A percentile compares a stretch with the other conserved stretches of the same genome.
phyloP scores from a whole-genome alignment of 768 basidiomycete species.

The Podaxis mareebaensis region DNA sequence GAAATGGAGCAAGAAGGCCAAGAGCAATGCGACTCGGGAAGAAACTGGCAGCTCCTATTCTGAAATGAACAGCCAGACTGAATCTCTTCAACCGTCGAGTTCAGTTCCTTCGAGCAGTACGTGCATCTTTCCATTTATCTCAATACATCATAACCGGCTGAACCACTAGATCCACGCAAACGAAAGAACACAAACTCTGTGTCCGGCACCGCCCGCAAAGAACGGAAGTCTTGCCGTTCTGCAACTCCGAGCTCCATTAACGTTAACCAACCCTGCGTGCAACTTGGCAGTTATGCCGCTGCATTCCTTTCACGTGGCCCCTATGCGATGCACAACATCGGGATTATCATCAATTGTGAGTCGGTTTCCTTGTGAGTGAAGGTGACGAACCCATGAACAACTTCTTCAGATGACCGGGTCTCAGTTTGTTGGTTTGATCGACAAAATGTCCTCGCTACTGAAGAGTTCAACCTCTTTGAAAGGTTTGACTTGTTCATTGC shows the following conservation, averaged over 20 bases:
- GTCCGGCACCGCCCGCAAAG: not conserved
- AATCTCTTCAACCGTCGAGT: too few relatives aligned
- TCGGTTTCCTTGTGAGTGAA: not conserved
- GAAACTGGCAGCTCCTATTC: too few relatives aligned
- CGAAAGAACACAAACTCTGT: too few relatives aligned
- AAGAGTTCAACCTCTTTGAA: not conserved
- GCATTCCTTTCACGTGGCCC: not conserved
- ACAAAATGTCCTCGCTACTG: not conserved
- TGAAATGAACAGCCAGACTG: too few relatives aligned
- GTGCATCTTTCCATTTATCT: too few relatives aligned
- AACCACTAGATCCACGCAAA: too few relatives aligned
- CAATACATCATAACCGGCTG: too few relatives aligned
- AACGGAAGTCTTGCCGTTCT: not conserved
- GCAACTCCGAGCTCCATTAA: not conserved
- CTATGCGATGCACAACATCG: not conserved
- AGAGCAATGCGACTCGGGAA: too few relatives aligned
- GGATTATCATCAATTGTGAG: not conserved
- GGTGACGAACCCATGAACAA: not conserved
- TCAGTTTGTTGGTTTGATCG: not conserved
- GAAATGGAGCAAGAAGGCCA: too few relatives aligned
- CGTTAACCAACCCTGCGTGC: not conserved
- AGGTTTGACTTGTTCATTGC: not conserved
- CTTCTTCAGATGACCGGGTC: not conserved
- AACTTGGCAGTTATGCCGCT: not conserved
- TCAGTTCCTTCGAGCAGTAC: too few relatives aligned